Conservation (phyloP, 768 basidiomycete species). For the Strobilomyces confusus region DNA sequence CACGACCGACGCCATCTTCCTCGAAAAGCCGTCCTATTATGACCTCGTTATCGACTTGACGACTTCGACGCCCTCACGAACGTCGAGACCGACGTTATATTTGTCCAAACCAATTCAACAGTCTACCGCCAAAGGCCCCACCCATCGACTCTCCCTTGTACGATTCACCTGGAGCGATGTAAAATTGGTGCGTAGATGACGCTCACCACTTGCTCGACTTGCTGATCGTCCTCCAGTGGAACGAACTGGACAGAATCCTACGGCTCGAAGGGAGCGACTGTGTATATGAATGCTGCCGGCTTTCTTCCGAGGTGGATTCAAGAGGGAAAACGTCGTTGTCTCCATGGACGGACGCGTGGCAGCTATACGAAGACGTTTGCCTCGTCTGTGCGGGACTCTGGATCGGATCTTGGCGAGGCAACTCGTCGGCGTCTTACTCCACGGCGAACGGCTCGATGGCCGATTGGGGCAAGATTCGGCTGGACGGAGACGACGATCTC, state of each 20-base stretch:
- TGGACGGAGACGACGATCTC: constrained; percentile 68
- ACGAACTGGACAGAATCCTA: constrained; percentile 68
- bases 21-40: constrained; percentile 76
- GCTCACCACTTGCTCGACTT: neutral
- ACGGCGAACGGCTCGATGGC: constrained; percentile 41
- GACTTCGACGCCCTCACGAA: constrained; percentile 55
- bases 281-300: constrained; percentile 34
- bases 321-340: constrained; percentile 43
- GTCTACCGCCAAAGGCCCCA: constrained; percentile 36
- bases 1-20: constrained; percentile 80
- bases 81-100: constrained; percentile 64
- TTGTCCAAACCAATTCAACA: constrained; percentile 47
- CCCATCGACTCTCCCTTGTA: constrained; percentile 56
- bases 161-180: constrained; percentile 85
- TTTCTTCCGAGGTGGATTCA: constrained; percentile 23
- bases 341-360: constrained; percentile 72
- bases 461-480: constrained; percentile 54
- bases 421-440: constrained; percentile 46
- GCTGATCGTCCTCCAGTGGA: constrained; percentile 50
- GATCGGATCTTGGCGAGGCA: constrained; percentile 62
- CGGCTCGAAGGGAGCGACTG: constrained; percentile 41
- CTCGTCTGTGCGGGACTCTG: constrained; percentile 79
- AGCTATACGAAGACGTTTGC: constrained; percentile 82
- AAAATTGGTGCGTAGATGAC: constrained; percentile 48
- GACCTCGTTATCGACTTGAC: constrained; percentile 81